These are phyloP conservation scores for Oldenlandia corymbosa DNA, from an alignment of 257 asterid genomes.

Conservation along the genomic window DNA sequence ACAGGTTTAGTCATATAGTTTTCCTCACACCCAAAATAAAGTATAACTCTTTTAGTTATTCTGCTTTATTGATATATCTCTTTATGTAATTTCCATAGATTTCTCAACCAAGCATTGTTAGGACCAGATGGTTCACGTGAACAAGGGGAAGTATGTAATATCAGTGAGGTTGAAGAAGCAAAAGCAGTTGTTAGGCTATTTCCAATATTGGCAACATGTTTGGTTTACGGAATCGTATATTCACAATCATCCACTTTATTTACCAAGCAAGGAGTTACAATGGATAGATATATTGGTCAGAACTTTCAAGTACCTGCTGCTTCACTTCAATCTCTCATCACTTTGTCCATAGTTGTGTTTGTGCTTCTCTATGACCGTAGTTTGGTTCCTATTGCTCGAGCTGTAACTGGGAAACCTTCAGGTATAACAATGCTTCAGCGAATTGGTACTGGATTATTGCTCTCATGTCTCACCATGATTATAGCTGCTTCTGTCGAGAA, in stretches of 20 bases:
- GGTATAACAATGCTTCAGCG: conserved; percentile 29
- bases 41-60: neutral
- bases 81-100: conserved; percentile 10
- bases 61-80: neutral
- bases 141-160: conserved; percentile 13
- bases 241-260: conserved; percentile 26
- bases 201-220: conserved; percentile 28
- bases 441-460: conserved; percentile 21
- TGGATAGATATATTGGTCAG: conserved; percentile 22
- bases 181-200: conserved; percentile 23
- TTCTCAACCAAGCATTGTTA: conserved; percentile 13
- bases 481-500: conserved; percentile 23
- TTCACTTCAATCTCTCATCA: conserved; percentile 10
- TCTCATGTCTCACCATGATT: conserved; percentile 20
- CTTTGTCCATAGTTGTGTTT: conserved; percentile 5
- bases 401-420: conserved; percentile 18
- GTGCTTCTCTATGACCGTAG: conserved; percentile 21
- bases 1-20: neutral
- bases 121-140: conserved; percentile 15
- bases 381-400: conserved; percentile 20
- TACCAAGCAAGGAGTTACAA: conserved; percentile 28
- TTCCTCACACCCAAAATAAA: neutral
- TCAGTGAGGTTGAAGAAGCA: conserved; percentile 31
- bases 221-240: conserved; percentile 25
- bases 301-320: conserved; percentile 19